Base-by-base conservation (phyloP, 352 stramenopile genomes). In the Pelagophyceae sp. region DNA sequence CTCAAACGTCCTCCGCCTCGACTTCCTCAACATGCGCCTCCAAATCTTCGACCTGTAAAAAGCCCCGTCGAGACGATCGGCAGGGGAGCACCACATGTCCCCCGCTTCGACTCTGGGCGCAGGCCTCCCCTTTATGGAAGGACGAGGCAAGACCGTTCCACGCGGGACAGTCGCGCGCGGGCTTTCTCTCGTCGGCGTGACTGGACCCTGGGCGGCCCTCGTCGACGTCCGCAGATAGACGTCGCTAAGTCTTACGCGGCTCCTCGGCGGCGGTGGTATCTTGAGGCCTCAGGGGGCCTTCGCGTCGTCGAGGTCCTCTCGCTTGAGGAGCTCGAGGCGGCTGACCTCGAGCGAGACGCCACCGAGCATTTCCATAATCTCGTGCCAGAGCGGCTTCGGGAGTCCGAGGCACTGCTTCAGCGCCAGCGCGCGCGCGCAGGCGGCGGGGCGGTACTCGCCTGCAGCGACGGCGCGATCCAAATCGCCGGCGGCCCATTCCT, bases 351-450 rank as follows among this genome's bases (percentile, higher is more conserved):
- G 35, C 2, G 37, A 74, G 33, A 2, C 58, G 27, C 37, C 67
- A 37, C 67, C 67, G 67, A 74, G 67, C 67, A 74, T 74, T 2
- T 50, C 38, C 35, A 74, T 51, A 37, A 74, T 37, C 67, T 90
- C 86, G 79, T 90, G 86, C 80, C 82, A 90, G n/a, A 90, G 76
- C 29, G 86, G 86, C 70, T 87, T 88, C 60, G 86, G 86, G 5
- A 90, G 77, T 54, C 81, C 81, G 72, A 88, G 84, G 77, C 86
- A 90, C 72, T 90, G 86, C 75, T 90, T 90, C 76, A 90, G 78
- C 35, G 82, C 84, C 29, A 90, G 45, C 5, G 82, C 80, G 72
- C 86, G 78, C 15, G 84, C 80, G 76, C 83, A 87, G 33, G 85
- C 84, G n/a, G 88, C 78, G 23, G 86, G 83, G 65, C 87, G 85